phyloP scores from a whole-genome alignment of 2,329 filamentous ascomycete genomes.

The Endocalyx cinctus region DNA sequence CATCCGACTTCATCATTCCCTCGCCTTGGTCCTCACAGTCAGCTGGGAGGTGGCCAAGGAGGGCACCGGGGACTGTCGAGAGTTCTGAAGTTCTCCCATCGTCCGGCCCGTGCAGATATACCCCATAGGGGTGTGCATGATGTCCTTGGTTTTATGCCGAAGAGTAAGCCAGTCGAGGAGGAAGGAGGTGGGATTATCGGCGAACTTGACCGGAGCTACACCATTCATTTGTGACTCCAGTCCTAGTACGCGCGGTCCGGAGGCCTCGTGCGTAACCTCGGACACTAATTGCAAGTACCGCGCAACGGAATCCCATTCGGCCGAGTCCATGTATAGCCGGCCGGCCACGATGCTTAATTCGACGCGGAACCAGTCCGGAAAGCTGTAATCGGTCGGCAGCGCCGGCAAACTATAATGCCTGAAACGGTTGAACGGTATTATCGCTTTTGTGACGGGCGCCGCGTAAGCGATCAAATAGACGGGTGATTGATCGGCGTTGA shows the following conservation, averaged over 20 bases:
- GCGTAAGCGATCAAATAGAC: conserved; percentile 54
- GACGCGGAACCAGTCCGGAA: conserved; percentile 49
- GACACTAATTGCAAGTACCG: conserved; percentile 18
- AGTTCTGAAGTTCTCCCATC: conserved; percentile 1
- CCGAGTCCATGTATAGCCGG: conserved; percentile 52
- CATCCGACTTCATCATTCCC: no score
- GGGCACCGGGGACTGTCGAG: no score
- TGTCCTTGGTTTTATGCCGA: conserved; percentile 51
- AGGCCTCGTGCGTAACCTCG: no score
- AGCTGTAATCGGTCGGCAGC: conserved; percentile 31
- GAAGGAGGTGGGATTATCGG: conserved; percentile 36
- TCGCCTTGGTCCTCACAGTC: no score
- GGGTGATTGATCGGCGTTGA: neutral
- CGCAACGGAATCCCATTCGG: conserved; percentile 36
- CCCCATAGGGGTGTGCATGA: conserved; percentile 56
- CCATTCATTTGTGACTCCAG: conserved; percentile 3
- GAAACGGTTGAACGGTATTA: conserved; percentile 54
- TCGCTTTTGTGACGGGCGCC: conserved; percentile 55
- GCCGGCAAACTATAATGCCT: conserved; percentile 48
- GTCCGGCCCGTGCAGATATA: conserved; percentile 44
- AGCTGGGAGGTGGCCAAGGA: no score
- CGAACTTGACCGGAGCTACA: conserved; percentile 9
- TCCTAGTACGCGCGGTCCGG: no score
- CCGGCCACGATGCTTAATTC: conserved; percentile 60
- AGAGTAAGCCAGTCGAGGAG: conserved; percentile 54